phyloP scores from a whole-genome alignment of 2,329 filamentous ascomycete species.

The Colletotrichum lindemuthianum region DNA sequence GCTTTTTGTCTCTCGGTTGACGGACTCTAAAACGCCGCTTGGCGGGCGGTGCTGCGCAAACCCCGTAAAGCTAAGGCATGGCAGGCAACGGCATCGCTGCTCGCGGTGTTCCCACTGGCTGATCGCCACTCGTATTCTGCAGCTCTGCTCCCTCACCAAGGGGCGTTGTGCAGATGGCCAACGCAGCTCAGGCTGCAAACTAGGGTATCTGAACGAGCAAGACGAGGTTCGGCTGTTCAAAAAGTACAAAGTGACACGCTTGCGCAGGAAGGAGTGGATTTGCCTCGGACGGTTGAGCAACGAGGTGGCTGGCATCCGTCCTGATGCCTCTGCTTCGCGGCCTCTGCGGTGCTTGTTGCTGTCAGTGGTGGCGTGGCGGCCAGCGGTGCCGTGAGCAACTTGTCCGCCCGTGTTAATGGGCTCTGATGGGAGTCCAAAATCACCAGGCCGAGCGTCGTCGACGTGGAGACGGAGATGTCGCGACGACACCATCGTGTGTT shows the following conservation, averaged over 20 bases:
- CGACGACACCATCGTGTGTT: not conserved
- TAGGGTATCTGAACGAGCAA: constrained; percentile 8
- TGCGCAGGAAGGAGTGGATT: not conserved
- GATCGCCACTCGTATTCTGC: constrained; percentile 37
- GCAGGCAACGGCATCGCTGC: constrained; percentile 6
- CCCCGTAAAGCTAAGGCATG: not conserved
- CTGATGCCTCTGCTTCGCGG: not conserved
- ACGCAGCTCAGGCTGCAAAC: constrained; percentile 30
- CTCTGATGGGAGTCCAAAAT: no score
- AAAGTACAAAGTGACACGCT: constrained; percentile 3
- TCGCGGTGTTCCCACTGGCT: constrained; percentile 23
- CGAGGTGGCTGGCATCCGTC: constrained; percentile 24
- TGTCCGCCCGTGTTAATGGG: no score
- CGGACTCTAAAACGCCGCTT: constrained; percentile 8
- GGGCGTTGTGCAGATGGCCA: constrained; percentile 14
- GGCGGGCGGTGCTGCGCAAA: not conserved
- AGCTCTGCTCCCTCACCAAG: constrained; percentile 11
- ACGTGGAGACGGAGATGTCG: not conserved
- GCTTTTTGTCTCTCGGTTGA: constrained; percentile 1
- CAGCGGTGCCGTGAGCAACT: no score
- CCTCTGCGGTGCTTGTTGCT: no score
- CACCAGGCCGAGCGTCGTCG: no score
- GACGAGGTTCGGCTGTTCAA: constrained; percentile 14
- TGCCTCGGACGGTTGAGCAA: not conserved
- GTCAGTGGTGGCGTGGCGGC: no score